Percentiles rank a stretch among this genome's conserved stretches.
phyloP scores from a whole-genome alignment of 352 stramenopile species.

The Phytophthora foliorum region DNA sequence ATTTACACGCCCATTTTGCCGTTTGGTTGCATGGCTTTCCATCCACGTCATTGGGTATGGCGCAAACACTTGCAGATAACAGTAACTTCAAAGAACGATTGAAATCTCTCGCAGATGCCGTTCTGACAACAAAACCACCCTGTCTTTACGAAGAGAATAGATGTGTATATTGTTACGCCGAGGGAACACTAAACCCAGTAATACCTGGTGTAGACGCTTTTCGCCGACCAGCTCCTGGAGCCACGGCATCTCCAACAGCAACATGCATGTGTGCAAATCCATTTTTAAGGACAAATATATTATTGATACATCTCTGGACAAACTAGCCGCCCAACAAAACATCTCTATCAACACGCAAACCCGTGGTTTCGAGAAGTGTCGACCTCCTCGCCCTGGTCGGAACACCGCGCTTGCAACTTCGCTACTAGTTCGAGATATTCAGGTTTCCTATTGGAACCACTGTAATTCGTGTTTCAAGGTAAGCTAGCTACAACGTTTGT shows the following conservation, averaged over 20 bases:
- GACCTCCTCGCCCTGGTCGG: not conserved
- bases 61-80: not conserved
- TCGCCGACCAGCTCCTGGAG: not conserved
- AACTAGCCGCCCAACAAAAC: not conserved
- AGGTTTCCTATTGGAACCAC: slow-evolving; percentile 26
- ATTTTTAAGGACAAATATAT: slow-evolving; percentile 10
- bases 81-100: not conserved
- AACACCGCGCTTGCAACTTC: not conserved
- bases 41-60: slow-evolving; percentile 2
- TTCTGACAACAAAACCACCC: slow-evolving; percentile 4
- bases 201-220: slow-evolving; percentile 14
- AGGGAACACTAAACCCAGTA: not conserved
- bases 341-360: not conserved
- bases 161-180: not conserved
- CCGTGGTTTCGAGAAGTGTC: slow-evolving; percentile 3
- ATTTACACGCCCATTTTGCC: slow-evolving; percentile 37
- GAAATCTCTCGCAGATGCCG: not conserved
- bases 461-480: slow-evolving; percentile 26
- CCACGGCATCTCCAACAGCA: not conserved
- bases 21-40: slow-evolving; percentile 43
- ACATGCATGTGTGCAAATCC: not conserved
- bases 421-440: slow-evolving; percentile 15
- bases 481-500: no score
- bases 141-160: not conserved
- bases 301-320: slow-evolving; percentile 4